phyloP scores from a whole-genome alignment of 495 filamentous ascomycete genomes.

The Daldinia concentrica region DNA sequence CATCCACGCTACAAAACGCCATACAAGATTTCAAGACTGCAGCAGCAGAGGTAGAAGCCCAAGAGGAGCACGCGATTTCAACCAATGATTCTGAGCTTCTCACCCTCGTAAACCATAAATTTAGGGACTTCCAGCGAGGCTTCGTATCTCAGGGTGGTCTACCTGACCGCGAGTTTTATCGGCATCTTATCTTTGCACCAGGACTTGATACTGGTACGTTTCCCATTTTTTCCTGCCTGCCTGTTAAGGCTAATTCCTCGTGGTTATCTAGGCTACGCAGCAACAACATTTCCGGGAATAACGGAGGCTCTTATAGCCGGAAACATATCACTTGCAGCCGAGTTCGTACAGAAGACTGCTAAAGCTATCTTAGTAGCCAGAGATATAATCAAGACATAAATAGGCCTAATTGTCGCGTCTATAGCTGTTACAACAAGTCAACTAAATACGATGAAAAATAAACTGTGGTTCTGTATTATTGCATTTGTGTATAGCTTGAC shows the following conservation, averaged over 20 bases:
- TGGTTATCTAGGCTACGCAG: slow-evolving; percentile 37
- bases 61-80: slow-evolving; percentile 67
- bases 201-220: slow-evolving; percentile 55
- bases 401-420: neutral
- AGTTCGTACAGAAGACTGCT: slow-evolving; percentile 76
- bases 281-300: slow-evolving; percentile 77
- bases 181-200: slow-evolving; percentile 84
- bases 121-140: slow-evolving; percentile 77
- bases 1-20: slow-evolving; percentile 42
- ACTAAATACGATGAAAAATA: neutral
- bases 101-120: slow-evolving; percentile 68
- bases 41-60: slow-evolving; percentile 61
- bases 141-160: slow-evolving; percentile 79
- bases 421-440: neutral
- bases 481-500: neutral
- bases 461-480: neutral
- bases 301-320: slow-evolving; percentile 75
- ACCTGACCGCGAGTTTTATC: slow-evolving; percentile 83
- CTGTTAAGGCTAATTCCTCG: neutral
- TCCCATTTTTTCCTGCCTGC: slow-evolving; percentile 64
- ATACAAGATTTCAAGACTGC: slow-evolving; percentile 64
- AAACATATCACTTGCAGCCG: slow-evolving; percentile 71
- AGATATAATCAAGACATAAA: slow-evolving; percentile 52
- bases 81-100: slow-evolving; percentile 71
- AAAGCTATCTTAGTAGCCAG: slow-evolving; percentile 69